These are phyloP conservation scores for Trametes villosa DNA, from an alignment of 768 basidiomycete genomes.

Conservation along the genomic window DNA sequence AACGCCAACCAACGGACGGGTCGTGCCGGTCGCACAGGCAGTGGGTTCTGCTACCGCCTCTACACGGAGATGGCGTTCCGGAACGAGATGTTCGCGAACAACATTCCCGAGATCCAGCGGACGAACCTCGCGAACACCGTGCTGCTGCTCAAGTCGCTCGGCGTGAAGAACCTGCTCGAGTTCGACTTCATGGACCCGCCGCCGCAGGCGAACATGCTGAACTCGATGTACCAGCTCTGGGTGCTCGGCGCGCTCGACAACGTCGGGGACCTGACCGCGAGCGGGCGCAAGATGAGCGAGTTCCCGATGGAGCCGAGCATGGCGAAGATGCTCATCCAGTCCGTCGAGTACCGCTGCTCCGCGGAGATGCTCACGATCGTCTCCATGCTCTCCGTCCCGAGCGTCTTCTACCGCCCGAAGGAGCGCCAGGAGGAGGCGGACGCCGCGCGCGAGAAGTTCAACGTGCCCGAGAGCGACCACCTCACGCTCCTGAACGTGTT, in stretches of 20 bases:
- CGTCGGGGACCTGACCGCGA: slow-evolving; percentile 91
- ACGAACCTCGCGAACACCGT: slow-evolving; percentile 99
- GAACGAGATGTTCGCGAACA: slow-evolving; percentile 94
- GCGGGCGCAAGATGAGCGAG: slow-evolving; percentile 97
- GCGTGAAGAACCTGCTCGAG: slow-evolving; percentile 95
- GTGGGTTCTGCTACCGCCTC: slow-evolving; percentile 93
- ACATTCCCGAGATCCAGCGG: slow-evolving; percentile 97
- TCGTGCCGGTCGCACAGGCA: slow-evolving; percentile 95
- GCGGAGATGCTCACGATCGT: slow-evolving; percentile 98
- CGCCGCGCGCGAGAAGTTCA: slow-evolving; percentile 97
- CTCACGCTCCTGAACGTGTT: slow-evolving; percentile 94
- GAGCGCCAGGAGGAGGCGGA: slow-evolving; percentile 98
- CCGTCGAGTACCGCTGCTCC: slow-evolving; percentile 92
- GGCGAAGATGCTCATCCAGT: slow-evolving; percentile 98
- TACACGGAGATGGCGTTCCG: slow-evolving; percentile 97
- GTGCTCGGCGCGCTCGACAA: slow-evolving; percentile 97
- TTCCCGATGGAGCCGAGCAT: slow-evolving; percentile 99
- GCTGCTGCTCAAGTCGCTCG: slow-evolving; percentile 89
- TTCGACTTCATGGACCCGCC: slow-evolving; percentile 99
- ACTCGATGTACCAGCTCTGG: slow-evolving; percentile 99
- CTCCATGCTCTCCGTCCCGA: slow-evolving; percentile 97
- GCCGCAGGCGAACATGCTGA: slow-evolving; percentile 96
- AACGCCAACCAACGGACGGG: slow-evolving; percentile 97
- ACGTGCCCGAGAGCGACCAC: slow-evolving; percentile 98
- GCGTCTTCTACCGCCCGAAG: slow-evolving; percentile 96